Evolutionary conservation across 148 eudicot species (phyloP), one percentile per base, ranked within the genome.

Genomic region (Arctostaphylos glauca): DNA sequence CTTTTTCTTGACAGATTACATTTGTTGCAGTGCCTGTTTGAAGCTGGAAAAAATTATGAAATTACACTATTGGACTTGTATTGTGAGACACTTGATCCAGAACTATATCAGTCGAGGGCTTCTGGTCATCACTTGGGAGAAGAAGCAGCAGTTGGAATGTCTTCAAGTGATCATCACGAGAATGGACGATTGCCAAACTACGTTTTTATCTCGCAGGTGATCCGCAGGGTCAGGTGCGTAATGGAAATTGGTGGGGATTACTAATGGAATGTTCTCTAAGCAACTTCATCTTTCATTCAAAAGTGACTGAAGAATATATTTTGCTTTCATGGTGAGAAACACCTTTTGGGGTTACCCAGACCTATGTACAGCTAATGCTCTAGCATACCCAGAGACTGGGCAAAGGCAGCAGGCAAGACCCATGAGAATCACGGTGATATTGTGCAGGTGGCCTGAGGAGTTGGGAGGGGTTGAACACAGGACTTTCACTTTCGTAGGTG

Each of bases 31-130:
- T 94, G 99, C 85, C 81, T 93, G 56, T 83, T 87, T 85, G 98
- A 93, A 92, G 95, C 90, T 81, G 97, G 92, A 85, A 93, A 87
- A 89, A 62, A 80, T 80, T 84, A 71, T 48, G 91, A 91, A 64
- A 85, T 89, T 80, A 85, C 85, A 82, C 84, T 96, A 80, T 87
- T 94, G 82, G 96, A 96, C 84, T 86, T 94, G 86, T 91, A 88
- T 78, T 86, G 91, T 83, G 98, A 96, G 84, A 87, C 91, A 71
- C 91, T 94, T 85, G 92, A 92, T 89, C 94, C 97, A 83, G 87
- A 86, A 71, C 62, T 75, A 74, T 74, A 77, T 58, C 83, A 84
- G 60, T 84, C 87, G 48, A 85, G 86, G 73, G 72, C 80, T 81
- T 79, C 82, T 74, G 67, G 79, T 84, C 47, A 55, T 56, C 47